Evolutionary conservation across 768 basidiomycete genomes (phyloP).

Genomic region (Serendipita sp.): DNA sequence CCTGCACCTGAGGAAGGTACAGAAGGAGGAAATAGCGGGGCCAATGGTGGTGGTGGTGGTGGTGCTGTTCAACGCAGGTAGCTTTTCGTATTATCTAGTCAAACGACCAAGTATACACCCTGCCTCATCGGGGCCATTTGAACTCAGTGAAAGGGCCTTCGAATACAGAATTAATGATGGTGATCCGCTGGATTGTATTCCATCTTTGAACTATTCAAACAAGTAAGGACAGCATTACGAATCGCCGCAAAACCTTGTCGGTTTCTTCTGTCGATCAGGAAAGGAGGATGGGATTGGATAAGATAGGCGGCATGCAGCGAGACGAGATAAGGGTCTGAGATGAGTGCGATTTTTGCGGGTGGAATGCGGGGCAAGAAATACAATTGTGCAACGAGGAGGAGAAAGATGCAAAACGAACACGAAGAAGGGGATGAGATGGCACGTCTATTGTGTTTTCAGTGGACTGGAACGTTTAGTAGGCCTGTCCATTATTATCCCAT

Average conservation of each 20-base stretch:
- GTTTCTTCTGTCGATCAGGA: background rate
- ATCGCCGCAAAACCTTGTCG: background rate
- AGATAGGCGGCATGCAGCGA: background rate
- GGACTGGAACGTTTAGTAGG: background rate
- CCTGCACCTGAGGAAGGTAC: too few species aligned
- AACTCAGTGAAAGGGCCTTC: too few species aligned
- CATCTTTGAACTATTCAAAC: background rate
- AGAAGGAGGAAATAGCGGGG: too few species aligned
- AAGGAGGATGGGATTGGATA: background rate
- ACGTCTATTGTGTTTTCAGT: background rate
- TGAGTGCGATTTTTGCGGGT: too few species aligned
- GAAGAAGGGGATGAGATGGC: background rate
- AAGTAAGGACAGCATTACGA: background rate
- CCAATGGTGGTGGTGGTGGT: too few species aligned
- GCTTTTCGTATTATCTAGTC: too few species aligned
- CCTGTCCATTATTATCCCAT: background rate
- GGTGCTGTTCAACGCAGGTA: too few species aligned
- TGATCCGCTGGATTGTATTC: slow-evolving; percentile 1
- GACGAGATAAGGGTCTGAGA: background rate
- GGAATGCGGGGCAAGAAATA: too few species aligned
- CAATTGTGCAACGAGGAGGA: too few species aligned
- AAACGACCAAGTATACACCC: too few species aligned
- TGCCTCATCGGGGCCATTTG: too few species aligned
- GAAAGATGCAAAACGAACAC: too few species aligned
- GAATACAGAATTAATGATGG: background rate